Percentiles rank a stretch among this genome's conserved stretches.
Conservation (phyloP, 2,329 filamentous ascomycete species). For the Aspergillus sp. region DNA sequence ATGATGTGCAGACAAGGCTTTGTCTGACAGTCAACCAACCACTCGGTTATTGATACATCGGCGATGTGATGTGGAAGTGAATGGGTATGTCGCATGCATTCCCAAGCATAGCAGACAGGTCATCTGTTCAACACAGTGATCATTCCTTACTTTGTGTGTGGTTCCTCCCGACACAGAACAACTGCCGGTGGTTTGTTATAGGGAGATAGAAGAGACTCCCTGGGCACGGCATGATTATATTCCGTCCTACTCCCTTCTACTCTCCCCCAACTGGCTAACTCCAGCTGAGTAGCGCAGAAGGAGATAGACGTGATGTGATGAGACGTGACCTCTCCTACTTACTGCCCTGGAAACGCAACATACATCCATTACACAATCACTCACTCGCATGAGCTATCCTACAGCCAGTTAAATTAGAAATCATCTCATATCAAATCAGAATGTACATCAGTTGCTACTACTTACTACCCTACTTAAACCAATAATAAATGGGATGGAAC, state of each 20-base stretch:
- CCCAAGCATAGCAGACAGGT: background rate
- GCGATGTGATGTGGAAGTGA: background rate
- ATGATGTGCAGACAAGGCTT: too few species aligned
- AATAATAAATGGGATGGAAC: slow-evolving; percentile 1
- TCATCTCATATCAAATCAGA: background rate
- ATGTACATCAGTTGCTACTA: too few species aligned
- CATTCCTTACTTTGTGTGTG: background rate
- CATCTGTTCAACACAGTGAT: slow-evolving; percentile 5
- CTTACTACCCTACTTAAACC: background rate
- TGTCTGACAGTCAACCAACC: too few species aligned
- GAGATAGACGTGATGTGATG: too few species aligned
- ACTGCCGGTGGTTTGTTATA: too few species aligned
- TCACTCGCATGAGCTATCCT: too few species aligned
- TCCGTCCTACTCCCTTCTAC: background rate
- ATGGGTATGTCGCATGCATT: background rate
- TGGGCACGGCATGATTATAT: background rate
- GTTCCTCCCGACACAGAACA: background rate
- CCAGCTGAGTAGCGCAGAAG: too few species aligned
- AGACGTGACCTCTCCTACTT: too few species aligned
- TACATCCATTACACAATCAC: background rate
- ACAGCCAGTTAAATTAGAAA: too few species aligned
- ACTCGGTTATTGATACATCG: background rate
- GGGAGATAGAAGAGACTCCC: too few species aligned
- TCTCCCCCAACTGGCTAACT: too few species aligned
- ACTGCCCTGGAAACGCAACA: background rate